phyloP scores from a whole-genome alignment of 257 asterid genomes.

The Plantago elongata region DNA sequence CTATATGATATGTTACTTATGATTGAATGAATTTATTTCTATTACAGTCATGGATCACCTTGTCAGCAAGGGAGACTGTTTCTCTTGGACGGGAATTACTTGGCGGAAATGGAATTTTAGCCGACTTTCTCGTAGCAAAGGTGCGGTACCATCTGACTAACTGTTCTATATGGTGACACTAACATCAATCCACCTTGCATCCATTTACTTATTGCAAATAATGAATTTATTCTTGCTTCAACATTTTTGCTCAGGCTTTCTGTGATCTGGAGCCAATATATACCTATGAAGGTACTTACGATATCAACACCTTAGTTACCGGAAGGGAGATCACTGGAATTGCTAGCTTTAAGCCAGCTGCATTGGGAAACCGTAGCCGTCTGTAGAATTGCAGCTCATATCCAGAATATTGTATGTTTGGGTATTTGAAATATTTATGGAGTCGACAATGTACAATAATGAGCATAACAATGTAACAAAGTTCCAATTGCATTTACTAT shows the following conservation, averaged over 20 bases:
- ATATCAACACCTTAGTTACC: slow-evolving; percentile 87
- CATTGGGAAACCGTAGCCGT: slow-evolving; percentile 60
- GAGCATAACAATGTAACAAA: background rate
- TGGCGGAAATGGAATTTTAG: slow-evolving; percentile 83
- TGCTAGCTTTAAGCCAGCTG: slow-evolving; percentile 75
- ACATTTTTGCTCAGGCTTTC: slow-evolving; percentile 49
- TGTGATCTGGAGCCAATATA: slow-evolving; percentile 96
- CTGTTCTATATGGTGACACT: background rate
- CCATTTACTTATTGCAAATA: background rate
- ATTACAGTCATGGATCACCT: slow-evolving; percentile 78
- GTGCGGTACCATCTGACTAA: slow-evolving; percentile 23
- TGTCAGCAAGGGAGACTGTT: slow-evolving; percentile 76
- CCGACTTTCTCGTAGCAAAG: slow-evolving; percentile 87
- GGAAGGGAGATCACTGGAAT: slow-evolving; percentile 92
- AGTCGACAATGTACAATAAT: no score
- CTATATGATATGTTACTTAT: background rate
- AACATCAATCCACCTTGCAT: background rate
- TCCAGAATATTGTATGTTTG: background rate
- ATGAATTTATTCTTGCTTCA: background rate
- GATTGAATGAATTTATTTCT: slow-evolving; percentile 14
- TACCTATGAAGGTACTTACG: slow-evolving; percentile 94
- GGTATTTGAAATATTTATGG: background rate
- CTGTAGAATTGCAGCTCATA: slow-evolving; percentile 25
- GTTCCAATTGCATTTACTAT: background rate
- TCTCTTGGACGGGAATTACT: slow-evolving; percentile 89